These are phyloP conservation scores for Capsella rubella DNA, from an alignment of 441 rosid species.

Conservation along the genomic window DNA sequence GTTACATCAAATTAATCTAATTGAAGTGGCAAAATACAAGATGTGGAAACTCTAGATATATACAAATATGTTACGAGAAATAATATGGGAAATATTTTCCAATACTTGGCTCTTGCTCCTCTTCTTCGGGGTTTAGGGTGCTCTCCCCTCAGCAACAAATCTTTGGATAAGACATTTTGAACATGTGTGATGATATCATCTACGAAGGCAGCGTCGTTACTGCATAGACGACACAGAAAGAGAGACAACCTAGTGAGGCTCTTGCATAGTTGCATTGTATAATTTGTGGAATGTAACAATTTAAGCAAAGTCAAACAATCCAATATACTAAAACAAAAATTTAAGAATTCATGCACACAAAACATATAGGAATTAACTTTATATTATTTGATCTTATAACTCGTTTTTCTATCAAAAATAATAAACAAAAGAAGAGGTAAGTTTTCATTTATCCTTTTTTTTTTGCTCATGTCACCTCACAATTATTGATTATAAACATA, in stretches of 20 bases:
- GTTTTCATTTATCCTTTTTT: too few species aligned
- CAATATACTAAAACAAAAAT: too few species aligned
- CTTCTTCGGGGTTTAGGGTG: neutral
- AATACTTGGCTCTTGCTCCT: neutral
- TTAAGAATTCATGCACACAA: too few species aligned
- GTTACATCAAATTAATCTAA: too few species aligned
- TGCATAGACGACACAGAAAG: neutral
- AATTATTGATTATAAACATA: too few species aligned
- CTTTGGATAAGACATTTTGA: neutral
- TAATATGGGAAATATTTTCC: neutral
- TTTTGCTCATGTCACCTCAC: too few species aligned
- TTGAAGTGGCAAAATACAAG: too few species aligned
- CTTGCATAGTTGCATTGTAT: neutral
- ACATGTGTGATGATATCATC: neutral
- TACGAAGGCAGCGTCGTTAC: neutral
- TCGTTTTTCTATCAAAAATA: too few species aligned
- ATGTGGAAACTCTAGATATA: neutral
- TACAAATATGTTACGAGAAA: neutral
- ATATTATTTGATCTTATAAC: too few species aligned
- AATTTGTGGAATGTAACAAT: neutral
- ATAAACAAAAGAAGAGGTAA: too few species aligned
- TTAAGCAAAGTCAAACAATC: neutral
- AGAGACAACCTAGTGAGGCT: neutral
- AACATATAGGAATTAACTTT: too few species aligned
- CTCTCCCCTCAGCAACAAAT: neutral